phyloP scores from a whole-genome alignment of 345 rosid species.

The Sonneratia caseolaris region DNA sequence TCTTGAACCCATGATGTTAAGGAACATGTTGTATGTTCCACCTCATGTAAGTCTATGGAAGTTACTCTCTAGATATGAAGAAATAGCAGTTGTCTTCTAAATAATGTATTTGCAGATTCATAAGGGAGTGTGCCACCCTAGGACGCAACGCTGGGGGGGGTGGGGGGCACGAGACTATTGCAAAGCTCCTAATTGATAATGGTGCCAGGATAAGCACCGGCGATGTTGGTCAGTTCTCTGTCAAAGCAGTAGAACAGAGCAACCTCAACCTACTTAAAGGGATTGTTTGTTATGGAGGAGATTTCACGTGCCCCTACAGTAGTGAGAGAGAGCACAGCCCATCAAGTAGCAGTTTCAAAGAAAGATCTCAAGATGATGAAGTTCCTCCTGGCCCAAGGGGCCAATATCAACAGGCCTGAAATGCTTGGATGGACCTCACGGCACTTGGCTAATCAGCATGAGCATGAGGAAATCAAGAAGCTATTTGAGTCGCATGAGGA shows the following conservation, averaged over 20 bases:
- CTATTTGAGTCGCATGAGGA: conserved; percentile 33
- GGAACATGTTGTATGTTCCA: no score
- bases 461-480: conserved; percentile 61
- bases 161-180: conserved; percentile 35
- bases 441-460: conserved; percentile 78
- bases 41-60: no score
- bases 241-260: conserved; percentile 62
- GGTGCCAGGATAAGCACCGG: conserved; percentile 40
- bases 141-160: conserved; percentile 56
- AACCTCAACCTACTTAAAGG: conserved; percentile 50
- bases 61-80: no score
- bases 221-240: conserved; percentile 67
- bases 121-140: conserved; percentile 70
- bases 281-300: conserved; percentile 42
- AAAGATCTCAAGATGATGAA: conserved; percentile 52
- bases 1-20: no score
- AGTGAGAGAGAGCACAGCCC: conserved; percentile 64
- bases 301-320: conserved; percentile 35
- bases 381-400: conserved; percentile 60
- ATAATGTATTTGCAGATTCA: conserved; percentile 27
- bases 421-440: conserved; percentile 54
- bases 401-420: conserved; percentile 52
- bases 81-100: background rate
- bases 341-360: conserved; percentile 72
- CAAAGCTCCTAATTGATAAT: conserved; percentile 33